phyloP scores from a whole-genome alignment of 495 filamentous ascomycete genomes.

The Neurospora tetrasperma region DNA sequence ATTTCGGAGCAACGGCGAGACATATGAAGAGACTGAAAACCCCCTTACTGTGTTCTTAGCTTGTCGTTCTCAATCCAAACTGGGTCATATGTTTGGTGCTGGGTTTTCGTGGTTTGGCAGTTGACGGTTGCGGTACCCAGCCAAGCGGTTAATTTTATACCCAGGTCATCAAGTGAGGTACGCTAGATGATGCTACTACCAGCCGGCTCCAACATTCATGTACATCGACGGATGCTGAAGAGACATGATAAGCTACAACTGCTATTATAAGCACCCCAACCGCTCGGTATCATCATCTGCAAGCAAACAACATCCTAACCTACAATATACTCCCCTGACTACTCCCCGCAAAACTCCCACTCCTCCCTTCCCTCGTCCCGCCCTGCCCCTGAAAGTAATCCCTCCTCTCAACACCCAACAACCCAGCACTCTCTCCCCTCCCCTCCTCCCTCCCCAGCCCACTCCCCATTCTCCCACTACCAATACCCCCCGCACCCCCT shows the following conservation, averaged over 20 bases:
- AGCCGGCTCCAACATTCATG: not conserved
- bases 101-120: no score
- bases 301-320: not conserved
- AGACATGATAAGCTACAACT: not conserved
- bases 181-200: not conserved
- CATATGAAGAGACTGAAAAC: no score
- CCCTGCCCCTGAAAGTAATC: not conserved
- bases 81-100: no score
- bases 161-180: no score
- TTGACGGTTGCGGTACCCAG: no score
- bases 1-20: no score
- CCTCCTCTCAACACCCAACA: constrained; percentile 10
- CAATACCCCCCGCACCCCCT: not conserved
- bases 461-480: not conserved
- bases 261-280: not conserved
- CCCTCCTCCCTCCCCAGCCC: constrained; percentile 14
- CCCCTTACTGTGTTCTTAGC: no score
- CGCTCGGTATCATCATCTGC: not conserved
- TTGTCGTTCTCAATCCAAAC: no score
- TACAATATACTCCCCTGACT: constrained; percentile 19
- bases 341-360: constrained; percentile 11
- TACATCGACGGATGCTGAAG: not conserved
- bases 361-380: constrained; percentile 7
- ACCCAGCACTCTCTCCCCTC: constrained; percentile 18
- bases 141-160: no score